A percentile compares a stretch with the other conserved stretches of the same genome.
phyloP scores from a whole-genome alignment of 495 filamentous ascomycete species.

The Trichoderma parareesei region DNA sequence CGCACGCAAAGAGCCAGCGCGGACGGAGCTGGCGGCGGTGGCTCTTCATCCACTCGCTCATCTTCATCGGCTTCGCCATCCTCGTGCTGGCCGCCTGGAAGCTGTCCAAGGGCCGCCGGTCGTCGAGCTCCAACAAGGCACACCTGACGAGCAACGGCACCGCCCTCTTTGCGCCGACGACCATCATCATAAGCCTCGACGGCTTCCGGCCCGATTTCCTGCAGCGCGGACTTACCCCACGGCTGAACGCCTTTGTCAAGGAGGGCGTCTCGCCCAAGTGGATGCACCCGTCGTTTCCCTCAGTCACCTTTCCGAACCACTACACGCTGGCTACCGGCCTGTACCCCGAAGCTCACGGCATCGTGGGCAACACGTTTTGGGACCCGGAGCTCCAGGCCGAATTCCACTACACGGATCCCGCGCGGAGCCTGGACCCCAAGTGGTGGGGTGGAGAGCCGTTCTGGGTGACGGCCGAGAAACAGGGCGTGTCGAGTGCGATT shows the following conservation, averaged over 20 bases:
- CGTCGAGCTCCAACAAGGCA: conserved; percentile 12
- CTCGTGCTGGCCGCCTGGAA: conserved; percentile 43
- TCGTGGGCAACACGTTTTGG: conserved; percentile 93
- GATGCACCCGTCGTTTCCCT: conserved; percentile 90
- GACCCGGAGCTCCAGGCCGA: conserved; percentile 67
- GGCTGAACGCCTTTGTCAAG: conserved; percentile 68
- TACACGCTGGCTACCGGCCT: conserved; percentile 90
- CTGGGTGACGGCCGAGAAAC: conserved; percentile 84
- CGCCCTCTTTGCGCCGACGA: conserved; percentile 79
- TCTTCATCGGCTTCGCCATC: conserved; percentile 43
- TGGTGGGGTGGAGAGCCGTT: conserved; percentile 95
- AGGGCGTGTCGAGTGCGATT: conserved; percentile 65
- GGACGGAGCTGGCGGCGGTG: conserved; percentile 39
- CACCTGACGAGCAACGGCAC: conserved; percentile 68
- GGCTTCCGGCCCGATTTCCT: conserved; percentile 97
- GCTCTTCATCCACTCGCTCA: conserved; percentile 44
- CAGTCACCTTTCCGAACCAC: conserved; percentile 97
- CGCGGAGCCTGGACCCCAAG: conserved; percentile 62
- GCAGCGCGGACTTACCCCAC: conserved; percentile 70
- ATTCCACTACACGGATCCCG: conserved; percentile 78
- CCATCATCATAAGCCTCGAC: conserved; percentile 88
- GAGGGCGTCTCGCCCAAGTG: conserved; percentile 82
- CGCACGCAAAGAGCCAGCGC: conserved; percentile 34
- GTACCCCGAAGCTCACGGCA: conserved; percentile 85
- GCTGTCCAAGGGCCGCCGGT: conserved; percentile 32